Conservation (phyloP, 2,329 filamentous ascomycete genomes). For the Malbranchea zuffiana region DNA sequence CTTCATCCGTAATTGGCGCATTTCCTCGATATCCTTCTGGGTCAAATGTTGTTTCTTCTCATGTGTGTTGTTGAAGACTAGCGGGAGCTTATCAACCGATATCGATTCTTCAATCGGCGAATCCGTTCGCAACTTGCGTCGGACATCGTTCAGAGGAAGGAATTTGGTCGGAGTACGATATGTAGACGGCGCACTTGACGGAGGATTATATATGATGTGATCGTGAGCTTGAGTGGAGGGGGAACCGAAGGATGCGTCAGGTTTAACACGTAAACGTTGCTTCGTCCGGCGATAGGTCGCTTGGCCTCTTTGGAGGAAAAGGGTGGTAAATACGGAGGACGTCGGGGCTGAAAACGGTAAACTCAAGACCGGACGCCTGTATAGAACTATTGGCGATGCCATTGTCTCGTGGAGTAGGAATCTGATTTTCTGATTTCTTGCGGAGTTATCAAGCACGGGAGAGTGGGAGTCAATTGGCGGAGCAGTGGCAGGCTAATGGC, state of each 20-base stretch:
- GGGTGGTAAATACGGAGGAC: conserved; percentile 24
- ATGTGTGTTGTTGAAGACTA: conserved; percentile 40
- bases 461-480: no score
- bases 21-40: conserved; percentile 47
- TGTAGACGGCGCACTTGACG: conserved; percentile 50
- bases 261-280: conserved; percentile 41
- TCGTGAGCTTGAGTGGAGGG: conserved; percentile 32
- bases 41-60: conserved; percentile 53
- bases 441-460: no score
- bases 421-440: no score
- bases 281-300: conserved; percentile 42
- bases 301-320: conserved; percentile 34
- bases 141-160: conserved; percentile 48
- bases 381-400: conserved; percentile 22
- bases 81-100: conserved; percentile 30
- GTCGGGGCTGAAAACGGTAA: conserved; percentile 33
- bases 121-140: conserved; percentile 38
- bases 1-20: conserved; percentile 42
- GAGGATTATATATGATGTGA: conserved; percentile 56
- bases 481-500: no score
- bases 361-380: conserved; percentile 25
- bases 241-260: conserved; percentile 41
- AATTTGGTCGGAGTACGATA: conserved; percentile 57
- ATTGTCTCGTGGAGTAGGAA: conserved; percentile 13
- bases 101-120: conserved; percentile 17